Evolutionary conservation across 345 rosid genomes (phyloP).

Genomic region (Corchorus capsularis): DNA sequence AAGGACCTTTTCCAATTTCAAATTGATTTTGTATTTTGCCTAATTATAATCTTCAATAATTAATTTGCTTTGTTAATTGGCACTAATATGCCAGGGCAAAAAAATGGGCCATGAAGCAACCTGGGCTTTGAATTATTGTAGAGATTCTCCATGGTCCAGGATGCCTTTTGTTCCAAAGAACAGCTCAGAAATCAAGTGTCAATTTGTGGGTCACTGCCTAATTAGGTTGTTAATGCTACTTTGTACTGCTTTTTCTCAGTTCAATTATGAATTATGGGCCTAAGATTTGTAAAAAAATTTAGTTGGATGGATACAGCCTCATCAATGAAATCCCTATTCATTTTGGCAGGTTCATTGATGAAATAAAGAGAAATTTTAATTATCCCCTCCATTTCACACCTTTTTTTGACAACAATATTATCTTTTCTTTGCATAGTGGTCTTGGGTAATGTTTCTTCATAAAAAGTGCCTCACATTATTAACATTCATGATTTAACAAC

Average conservation of each 20-base stretch:
- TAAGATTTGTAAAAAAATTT: constrained; percentile 11
- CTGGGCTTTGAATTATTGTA: not conserved
- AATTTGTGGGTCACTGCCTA: constrained; percentile 19
- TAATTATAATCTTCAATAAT: not conserved
- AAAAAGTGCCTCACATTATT: constrained; percentile 21
- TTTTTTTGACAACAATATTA: not conserved
- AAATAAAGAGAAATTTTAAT: constrained; percentile 6
- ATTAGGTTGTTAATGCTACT: not conserved
- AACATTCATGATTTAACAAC: not conserved
- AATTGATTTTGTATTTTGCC: not conserved
- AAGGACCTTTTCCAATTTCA: not conserved
- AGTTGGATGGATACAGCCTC: constrained; percentile 19
- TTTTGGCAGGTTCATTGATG: constrained; percentile 14
- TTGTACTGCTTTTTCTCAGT: constrained; percentile 2
- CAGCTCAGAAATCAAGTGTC: constrained; percentile 20
- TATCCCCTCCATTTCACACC: not conserved
- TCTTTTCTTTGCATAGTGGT: not conserved
- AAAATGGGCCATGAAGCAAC: constrained; percentile 15
- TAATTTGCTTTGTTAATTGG: not conserved
- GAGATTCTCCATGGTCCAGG: constrained; percentile 18
- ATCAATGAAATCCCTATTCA: constrained; percentile 6
- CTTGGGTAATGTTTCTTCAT: constrained; percentile 6
- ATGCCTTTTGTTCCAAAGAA: constrained; percentile 4
- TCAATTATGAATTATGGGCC: constrained; percentile 33
- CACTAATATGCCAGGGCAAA: not conserved